Percentiles rank a stretch among this genome's conserved stretches.
Evolutionary conservation across 2,329 filamentous ascomycete species (phyloP).

Genomic region (Fonsecaea multimorphosa): DNA sequence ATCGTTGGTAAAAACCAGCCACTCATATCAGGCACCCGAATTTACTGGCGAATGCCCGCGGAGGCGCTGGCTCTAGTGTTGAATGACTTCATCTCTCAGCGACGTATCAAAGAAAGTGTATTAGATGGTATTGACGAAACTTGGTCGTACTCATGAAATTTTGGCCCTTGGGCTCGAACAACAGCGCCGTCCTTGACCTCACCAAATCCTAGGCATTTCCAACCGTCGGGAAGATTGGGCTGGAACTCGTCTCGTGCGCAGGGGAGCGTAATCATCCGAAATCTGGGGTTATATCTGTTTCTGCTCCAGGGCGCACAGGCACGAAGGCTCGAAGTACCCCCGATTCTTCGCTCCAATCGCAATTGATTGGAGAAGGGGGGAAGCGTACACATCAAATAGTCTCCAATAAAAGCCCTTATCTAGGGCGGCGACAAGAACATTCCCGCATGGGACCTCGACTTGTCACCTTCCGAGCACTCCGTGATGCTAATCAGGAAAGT

Average conservation of each 20-base stretch:
- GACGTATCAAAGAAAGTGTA: background rate
- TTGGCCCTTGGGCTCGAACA: background rate
- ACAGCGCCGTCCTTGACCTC: background rate
- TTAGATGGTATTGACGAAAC: background rate
- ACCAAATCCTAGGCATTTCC: background rate
- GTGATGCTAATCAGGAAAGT: background rate
- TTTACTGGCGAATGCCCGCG: background rate
- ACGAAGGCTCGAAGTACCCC: background rate
- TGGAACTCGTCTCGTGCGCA: background rate
- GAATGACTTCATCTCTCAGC: background rate
- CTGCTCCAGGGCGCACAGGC: background rate
- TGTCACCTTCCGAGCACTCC: background rate
- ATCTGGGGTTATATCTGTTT: background rate
- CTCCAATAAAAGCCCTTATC: background rate
- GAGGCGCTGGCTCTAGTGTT: background rate
- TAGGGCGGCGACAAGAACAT: background rate
- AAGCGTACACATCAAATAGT: background rate
- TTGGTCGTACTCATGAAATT: background rate
- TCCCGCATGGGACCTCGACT: background rate
- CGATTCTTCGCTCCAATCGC: background rate
- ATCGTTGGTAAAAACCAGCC: background rate
- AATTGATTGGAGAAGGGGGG: background rate
- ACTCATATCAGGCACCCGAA: background rate
- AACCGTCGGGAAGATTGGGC: background rate
- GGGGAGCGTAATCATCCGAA: background rate